phyloP scores from a whole-genome alignment of 192 early-diverging fungal genomes.

The Coemansia sp. region DNA sequence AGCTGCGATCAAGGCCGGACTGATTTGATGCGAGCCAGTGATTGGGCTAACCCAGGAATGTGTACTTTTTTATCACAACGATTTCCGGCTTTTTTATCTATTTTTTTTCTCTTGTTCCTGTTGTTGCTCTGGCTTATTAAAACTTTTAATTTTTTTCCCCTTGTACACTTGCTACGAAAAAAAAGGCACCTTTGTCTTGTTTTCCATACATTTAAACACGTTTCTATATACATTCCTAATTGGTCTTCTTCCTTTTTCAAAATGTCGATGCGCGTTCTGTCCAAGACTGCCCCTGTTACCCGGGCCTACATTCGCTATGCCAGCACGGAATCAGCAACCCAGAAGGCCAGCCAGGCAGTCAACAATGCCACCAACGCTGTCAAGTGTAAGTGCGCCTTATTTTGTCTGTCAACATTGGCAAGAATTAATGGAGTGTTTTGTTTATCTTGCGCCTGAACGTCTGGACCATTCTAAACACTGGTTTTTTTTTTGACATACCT shows the following conservation, averaged over 20 bases:
- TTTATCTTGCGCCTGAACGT: too few species aligned
- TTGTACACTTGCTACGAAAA: neutral
- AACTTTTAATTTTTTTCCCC: neutral
- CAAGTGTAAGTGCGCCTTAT: slow-evolving; percentile 28
- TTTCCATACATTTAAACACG: neutral
- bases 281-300: slow-evolving; percentile 41
- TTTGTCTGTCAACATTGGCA: neutral
- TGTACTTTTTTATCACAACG: neutral
- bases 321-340: slow-evolving; percentile 49
- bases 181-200: neutral
- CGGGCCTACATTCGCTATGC: slow-evolving; percentile 55
- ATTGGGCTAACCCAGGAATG: neutral
- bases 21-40: neutral
- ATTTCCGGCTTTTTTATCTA: slow-evolving; percentile 5
- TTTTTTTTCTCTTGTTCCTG: slow-evolving; percentile 3
- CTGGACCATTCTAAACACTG: neutral
- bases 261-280: slow-evolving; percentile 52
- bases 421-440: neutral
- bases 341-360: slow-evolving; percentile 45
- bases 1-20: neutral
- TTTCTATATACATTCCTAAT: neutral
- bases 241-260: neutral
- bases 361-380: slow-evolving; percentile 36
- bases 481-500: neutral
- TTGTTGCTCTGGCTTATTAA: neutral